phyloP scores from a whole-genome alignment of 176 grass and related monocot species.

The Zoysia pacifica region DNA sequence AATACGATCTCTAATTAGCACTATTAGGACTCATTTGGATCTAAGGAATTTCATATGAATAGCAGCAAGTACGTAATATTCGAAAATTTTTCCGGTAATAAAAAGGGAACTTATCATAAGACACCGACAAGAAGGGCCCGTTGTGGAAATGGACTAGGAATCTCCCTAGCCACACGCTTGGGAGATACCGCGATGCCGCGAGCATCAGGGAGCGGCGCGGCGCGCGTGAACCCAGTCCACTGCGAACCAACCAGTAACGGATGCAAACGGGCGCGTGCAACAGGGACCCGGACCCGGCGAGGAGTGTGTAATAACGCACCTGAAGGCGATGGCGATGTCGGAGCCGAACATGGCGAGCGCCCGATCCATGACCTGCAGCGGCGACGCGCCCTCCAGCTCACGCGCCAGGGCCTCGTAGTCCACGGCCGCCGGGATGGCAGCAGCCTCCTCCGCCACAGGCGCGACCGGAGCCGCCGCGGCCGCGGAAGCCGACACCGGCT shows the following conservation, averaged over 20 bases:
- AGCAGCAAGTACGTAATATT: too few species aligned
- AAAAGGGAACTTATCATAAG: too few species aligned
- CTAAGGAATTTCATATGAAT: too few species aligned
- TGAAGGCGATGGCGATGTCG: constrained; percentile 97
- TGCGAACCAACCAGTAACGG: neutral
- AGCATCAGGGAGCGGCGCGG: neutral
- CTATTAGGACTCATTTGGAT: too few species aligned
- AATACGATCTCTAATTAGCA: too few species aligned
- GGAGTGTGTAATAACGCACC: constrained; percentile 29
- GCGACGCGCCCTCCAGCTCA: constrained; percentile 75
- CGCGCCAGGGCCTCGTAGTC: constrained; percentile 70
- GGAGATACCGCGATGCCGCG: constrained; percentile 31
- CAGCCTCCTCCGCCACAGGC: constrained; percentile 32
- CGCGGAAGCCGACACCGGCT: constrained; percentile 50
- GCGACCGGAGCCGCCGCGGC: constrained; percentile 32
- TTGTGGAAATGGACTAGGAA: neutral
- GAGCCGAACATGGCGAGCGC: constrained; percentile 81
- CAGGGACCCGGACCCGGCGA: neutral
- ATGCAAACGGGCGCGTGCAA: neutral
- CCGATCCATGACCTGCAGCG: constrained; percentile 90
- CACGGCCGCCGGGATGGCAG: neutral
- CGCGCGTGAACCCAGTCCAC: neutral
- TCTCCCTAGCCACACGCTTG: constrained; percentile 32
- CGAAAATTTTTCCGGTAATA: too few species aligned
- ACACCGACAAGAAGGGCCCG: neutral